Percentiles rank a stretch among this genome's conserved stretches.
Evolutionary conservation across 768 basidiomycete genomes (phyloP).

Genomic region (Suillus subluteus): DNA sequence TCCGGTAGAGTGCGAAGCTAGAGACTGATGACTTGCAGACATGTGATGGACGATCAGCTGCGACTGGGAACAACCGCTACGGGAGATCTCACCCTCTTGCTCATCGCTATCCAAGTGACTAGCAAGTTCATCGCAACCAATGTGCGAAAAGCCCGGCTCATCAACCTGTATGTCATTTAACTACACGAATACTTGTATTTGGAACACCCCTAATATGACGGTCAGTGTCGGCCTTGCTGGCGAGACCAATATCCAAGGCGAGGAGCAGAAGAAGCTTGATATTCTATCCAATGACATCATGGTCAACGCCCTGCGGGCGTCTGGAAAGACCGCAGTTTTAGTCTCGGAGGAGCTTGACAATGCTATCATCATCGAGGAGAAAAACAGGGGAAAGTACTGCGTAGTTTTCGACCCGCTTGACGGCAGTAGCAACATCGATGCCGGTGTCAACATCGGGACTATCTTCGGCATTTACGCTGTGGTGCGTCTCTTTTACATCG

Average conservation of each 20-base stretch:
- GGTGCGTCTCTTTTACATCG: constrained; percentile 51
- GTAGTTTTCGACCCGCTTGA: constrained; percentile 99
- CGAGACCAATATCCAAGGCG: constrained; percentile 95
- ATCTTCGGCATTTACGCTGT: constrained; percentile 97
- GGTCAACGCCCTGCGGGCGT: constrained; percentile 94
- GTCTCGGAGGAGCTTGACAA: constrained; percentile 96
- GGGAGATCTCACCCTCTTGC: constrained; percentile 91
- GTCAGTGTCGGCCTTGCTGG: constrained; percentile 93
- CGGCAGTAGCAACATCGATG: constrained; percentile 96
- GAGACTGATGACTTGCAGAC: constrained; percentile 46
- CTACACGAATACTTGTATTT: constrained; percentile 9
- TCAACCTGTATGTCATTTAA: constrained; percentile 79
- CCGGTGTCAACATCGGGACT: constrained; percentile 96
- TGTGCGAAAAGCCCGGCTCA: constrained; percentile 93
- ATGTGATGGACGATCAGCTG: constrained; percentile 87
- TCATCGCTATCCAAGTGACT: constrained; percentile 94
- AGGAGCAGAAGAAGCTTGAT: constrained; percentile 99
- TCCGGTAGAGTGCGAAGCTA: not conserved
- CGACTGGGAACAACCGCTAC: constrained; percentile 82
- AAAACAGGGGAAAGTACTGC: constrained; percentile 86
- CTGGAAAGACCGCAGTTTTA: constrained; percentile 95
- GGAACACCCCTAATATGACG: constrained; percentile 6
- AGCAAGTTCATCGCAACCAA: constrained; percentile 99
- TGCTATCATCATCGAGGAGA: constrained; percentile 86
- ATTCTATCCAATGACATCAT: constrained; percentile 99